Base-by-base conservation (phyloP, 2,329 filamentous ascomycete genomes). In the Alternaria sp. region DNA sequence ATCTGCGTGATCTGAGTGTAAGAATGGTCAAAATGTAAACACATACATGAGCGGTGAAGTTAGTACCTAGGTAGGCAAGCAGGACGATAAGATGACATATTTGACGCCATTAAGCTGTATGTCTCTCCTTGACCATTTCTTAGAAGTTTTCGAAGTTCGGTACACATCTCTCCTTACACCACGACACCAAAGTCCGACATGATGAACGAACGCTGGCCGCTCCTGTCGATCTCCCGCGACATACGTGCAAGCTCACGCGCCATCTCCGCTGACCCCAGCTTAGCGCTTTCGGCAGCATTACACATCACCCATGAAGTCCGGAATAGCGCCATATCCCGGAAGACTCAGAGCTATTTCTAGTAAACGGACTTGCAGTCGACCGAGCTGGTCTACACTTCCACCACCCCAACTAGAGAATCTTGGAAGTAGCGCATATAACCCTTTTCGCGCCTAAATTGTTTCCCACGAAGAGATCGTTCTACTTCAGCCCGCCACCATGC, bases 181-280 rank as follows among this genome's bases (percentile, higher is more conserved):
- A 54, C 41, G 40, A 54, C 14, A 53, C 44, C 22, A 9, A 52
- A 44, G 32, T 34, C 28, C 32, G 41, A 53, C 20, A 34, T 40
- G 12, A 36, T 46, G 20, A 54, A 28, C 22, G 36, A 46, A 54
- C 25, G 30, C 30, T 45, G 36, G 49, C 14, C 49, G 34, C 49
- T 34, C 16, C 40, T 44, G 56, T 54, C 44, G 56, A 54, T 54
- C 49, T 58, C 49, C 56, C 56, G 55, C 27, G 5, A 41, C 27
- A 51, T 38, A 54, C 18, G 30, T 48, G 34, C 48, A 34, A 53
- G 25, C 41, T 36, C 14, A 20, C 20, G 14, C 46, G 32, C 34
- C 49, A 38, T 36, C 18, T 52, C 56, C 30, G 28, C 41, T 52
- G 27, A 30, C 46, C 20, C 32, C 12, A 46, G 56, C 20, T 38